These are phyloP conservation scores for Acorus gramineus DNA, from an alignment of 106 monocot genomes.

Conservation along the genomic window DNA sequence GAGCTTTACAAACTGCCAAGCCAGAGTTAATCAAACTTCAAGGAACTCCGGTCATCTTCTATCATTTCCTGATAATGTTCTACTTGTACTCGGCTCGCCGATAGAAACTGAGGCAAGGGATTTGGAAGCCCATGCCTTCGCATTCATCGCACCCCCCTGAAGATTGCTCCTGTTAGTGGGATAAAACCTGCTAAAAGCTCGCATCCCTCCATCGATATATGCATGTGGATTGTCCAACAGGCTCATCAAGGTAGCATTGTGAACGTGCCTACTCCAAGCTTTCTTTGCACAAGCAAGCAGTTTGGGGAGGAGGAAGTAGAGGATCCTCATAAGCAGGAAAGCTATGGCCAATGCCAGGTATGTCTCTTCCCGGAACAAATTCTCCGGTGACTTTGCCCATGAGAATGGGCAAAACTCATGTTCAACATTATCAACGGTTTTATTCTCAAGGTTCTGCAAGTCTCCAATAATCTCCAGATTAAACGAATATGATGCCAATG, in stretches of 20 bases:
- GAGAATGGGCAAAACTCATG: slow-evolving; percentile 75
- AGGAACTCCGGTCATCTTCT: slow-evolving; percentile 12
- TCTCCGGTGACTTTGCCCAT: slow-evolving; percentile 93
- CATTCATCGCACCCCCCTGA: slow-evolving; percentile 60
- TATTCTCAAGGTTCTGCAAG: slow-evolving; percentile 6
- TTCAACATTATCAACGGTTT: slow-evolving; percentile 16
- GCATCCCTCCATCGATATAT: slow-evolving; percentile 31
- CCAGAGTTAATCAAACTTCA: too few relatives aligned
- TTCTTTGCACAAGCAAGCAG: slow-evolving; percentile 23
- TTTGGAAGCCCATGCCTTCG: slow-evolving; percentile 63
- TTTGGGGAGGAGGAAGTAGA: slow-evolving; percentile 44
- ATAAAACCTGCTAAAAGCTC: slow-evolving; percentile 21
- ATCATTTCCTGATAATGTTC: slow-evolving; percentile 15
- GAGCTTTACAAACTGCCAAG: too few relatives aligned
- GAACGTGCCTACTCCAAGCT: slow-evolving; percentile 45
- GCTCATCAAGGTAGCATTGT: slow-evolving; percentile 23
- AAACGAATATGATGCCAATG: slow-evolving; percentile 15
- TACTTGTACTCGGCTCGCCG: slow-evolving; percentile 48
- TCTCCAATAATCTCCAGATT: slow-evolving; percentile 12
- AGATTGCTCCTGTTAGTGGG: slow-evolving; percentile 51
- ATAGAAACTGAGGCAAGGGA: slow-evolving; percentile 67
- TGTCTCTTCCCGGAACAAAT: slow-evolving; percentile 45
- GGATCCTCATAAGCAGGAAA: slow-evolving; percentile 48
- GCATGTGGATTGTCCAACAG: slow-evolving; percentile 29
- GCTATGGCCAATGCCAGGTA: slow-evolving; percentile 45